Percentiles rank a stretch among this genome's conserved stretches.
These are phyloP conservation scores for Fraxinus paxiana DNA, from an alignment of 305 asterid genomes.

Conservation along the genomic window DNA sequence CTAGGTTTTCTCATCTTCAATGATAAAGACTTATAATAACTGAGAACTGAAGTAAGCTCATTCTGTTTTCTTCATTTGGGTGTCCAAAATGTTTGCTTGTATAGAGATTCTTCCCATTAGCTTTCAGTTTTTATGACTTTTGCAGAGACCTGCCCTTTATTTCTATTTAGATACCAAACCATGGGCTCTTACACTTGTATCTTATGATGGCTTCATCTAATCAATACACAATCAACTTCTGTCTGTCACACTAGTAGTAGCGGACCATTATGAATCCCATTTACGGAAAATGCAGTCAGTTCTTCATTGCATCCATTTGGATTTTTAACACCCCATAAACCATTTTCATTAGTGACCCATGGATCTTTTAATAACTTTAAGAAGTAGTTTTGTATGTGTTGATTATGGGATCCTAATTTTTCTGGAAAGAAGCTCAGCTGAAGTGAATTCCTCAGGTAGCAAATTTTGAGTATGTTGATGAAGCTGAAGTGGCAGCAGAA, in stretches of 20 bases:
- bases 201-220: not conserved
- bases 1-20: not conserved
- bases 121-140: not conserved
- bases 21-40: not conserved
- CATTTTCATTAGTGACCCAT: conserved; percentile 11
- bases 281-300: not conserved
- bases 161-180: not conserved
- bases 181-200: not conserved
- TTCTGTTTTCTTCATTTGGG: not conserved
- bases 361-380: conserved; percentile 12
- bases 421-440: conserved; percentile 23
- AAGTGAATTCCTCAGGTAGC: conserved; percentile 64
- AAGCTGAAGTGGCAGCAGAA: conserved; percentile 63
- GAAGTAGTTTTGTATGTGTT: conserved; percentile 4
- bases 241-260: not conserved
- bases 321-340: not conserved
- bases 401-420: conserved; percentile 3
- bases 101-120: not conserved
- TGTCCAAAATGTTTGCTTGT: not conserved
- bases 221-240: not conserved
- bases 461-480: conserved; percentile 84
- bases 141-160: not conserved
- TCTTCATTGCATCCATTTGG: not conserved
- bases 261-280: not conserved
- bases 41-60: conserved; percentile 1